Evolutionary conservation across 768 basidiomycete species (phyloP).

Genomic region (Mrakia hoshinonis): DNA sequence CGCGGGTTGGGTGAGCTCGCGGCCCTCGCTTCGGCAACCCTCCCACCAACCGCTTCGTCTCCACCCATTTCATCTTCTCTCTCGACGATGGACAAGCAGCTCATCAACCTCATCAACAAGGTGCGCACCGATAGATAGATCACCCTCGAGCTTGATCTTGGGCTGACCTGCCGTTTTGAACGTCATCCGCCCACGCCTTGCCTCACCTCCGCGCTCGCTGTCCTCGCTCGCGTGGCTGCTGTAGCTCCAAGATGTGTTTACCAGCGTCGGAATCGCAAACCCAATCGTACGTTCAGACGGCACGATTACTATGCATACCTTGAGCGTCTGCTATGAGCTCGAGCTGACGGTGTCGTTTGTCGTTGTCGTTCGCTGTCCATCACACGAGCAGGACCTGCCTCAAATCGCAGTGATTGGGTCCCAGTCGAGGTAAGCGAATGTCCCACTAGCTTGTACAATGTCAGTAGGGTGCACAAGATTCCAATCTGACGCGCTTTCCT

Average conservation of each 20-base stretch:
- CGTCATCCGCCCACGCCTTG: neutral
- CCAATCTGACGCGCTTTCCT: neutral
- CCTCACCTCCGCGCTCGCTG: slow-evolving; percentile 12
- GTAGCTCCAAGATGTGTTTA: slow-evolving; percentile 31
- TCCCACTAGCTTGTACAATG: too few species aligned
- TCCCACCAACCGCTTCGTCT: neutral
- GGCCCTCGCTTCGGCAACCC: neutral
- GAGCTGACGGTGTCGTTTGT: neutral
- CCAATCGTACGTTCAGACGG: slow-evolving; percentile 35
- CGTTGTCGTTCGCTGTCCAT: neutral
- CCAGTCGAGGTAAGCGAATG: slow-evolving; percentile 36
- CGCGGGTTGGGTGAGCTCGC: too few species aligned
- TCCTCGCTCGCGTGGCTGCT: slow-evolving; percentile 32
- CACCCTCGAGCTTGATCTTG: neutral
- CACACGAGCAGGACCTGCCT: slow-evolving; percentile 41
- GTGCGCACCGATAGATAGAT: slow-evolving; percentile 31
- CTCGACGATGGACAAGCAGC: slow-evolving; percentile 41
- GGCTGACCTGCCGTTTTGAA: neutral
- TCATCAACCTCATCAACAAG: slow-evolving; percentile 44
- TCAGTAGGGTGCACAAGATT: neutral
- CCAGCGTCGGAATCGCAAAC: slow-evolving; percentile 40
- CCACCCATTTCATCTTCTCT: too few species aligned
- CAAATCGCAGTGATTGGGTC: slow-evolving; percentile 46
- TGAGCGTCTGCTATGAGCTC: neutral
- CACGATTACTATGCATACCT: slow-evolving; percentile 24